A percentile compares a stretch with the other conserved stretches of the same genome.
These are phyloP conservation scores for Chaetomium globosum DNA, from an alignment of 2,329 filamentous ascomycete genomes.

Conservation along the genomic window DNA sequence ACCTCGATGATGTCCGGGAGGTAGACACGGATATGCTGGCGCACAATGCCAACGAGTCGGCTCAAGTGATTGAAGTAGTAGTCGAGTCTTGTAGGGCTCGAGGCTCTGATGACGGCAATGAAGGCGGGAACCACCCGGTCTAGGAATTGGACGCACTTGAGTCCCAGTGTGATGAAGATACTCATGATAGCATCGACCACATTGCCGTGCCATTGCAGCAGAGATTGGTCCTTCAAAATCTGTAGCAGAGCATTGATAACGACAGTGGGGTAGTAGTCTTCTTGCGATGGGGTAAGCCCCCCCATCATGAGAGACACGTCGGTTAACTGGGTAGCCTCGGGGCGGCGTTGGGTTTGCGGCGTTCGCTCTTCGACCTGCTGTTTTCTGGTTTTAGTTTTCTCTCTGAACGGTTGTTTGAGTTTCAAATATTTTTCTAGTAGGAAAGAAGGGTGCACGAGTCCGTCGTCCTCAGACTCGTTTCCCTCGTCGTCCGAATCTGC, in stretches of 20 bases:
- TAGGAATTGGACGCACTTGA: conserved; percentile 95
- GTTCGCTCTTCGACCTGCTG: conserved; percentile 84
- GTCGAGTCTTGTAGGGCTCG: conserved; percentile 76
- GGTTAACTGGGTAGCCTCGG: conserved; percentile 69
- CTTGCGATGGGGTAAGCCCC: conserved; percentile 90
- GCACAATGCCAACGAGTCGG: conserved; percentile 89
- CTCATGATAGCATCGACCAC: conserved; percentile 99
- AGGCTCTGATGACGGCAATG: conserved; percentile 81
- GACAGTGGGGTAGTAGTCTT: conserved; percentile 97
- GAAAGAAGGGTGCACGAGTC: conserved; percentile 1
- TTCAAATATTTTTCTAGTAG: conserved; percentile 4
- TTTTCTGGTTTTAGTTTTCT: conserved; percentile 32
- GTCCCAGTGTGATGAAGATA: conserved; percentile 92
- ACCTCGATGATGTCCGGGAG: conserved; percentile 83
- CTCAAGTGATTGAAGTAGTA: conserved; percentile 98
- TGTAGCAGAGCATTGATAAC: conserved; percentile 94
- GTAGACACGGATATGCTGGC: conserved; percentile 92
- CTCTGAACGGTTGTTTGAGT: conserved; percentile 6
- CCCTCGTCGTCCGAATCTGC: conserved; percentile 29
- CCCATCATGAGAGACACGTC: conserved; percentile 99
- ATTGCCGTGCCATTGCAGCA: conserved; percentile 86
- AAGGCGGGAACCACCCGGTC: conserved; percentile 94
- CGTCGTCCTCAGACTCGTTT: conserved; percentile 13
- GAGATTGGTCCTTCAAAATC: conserved; percentile 86
- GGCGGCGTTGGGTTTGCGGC: conserved; percentile 73